Percentiles rank a stretch among this genome's conserved stretches.
Evolutionary conservation across 1,139 yeast species (phyloP).

Genomic region (Hansenula sp.): DNA sequence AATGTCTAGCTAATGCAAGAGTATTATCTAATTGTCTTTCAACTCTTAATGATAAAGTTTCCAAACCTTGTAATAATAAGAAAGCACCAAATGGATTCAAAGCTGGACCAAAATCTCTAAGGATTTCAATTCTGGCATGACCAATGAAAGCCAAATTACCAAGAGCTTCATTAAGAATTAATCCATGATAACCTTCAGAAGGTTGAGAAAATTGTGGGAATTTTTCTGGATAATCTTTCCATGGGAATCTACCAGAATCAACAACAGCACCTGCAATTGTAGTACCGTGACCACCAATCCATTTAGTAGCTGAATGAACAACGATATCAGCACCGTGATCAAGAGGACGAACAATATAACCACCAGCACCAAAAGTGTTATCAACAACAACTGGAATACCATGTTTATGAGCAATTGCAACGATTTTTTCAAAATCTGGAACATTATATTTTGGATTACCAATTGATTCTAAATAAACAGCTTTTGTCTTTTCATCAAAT

Average conservation of each 20-base stretch:
- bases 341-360: constrained; percentile 79
- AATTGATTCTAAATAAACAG: constrained; percentile 83
- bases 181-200: constrained; percentile 90
- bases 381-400: constrained; percentile 94
- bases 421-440: constrained; percentile 82
- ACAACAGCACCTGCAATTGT: constrained; percentile 90
- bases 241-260: constrained; percentile 90
- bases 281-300: constrained; percentile 98
- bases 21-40: constrained; percentile 90
- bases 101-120: constrained; percentile 91
- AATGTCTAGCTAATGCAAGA: constrained; percentile 70
- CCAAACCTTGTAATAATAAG: constrained; percentile 84
- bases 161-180: constrained; percentile 73
- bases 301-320: constrained; percentile 90
- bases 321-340: constrained; percentile 86
- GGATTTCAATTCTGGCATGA: constrained; percentile 77
- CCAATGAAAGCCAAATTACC: constrained; percentile 78
- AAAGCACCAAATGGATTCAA: constrained; percentile 87
- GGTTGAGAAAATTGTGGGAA: constrained; percentile 91
- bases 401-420: constrained; percentile 75
- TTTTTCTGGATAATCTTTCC: constrained; percentile 79
- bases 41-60: constrained; percentile 87
- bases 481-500: constrained; percentile 84
- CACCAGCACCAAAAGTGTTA: constrained; percentile 98
- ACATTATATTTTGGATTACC: constrained; percentile 94